These are phyloP conservation scores for Biscogniauxia marginata DNA, from an alignment of 2,329 filamentous ascomycete genomes.

Conservation along the genomic window DNA sequence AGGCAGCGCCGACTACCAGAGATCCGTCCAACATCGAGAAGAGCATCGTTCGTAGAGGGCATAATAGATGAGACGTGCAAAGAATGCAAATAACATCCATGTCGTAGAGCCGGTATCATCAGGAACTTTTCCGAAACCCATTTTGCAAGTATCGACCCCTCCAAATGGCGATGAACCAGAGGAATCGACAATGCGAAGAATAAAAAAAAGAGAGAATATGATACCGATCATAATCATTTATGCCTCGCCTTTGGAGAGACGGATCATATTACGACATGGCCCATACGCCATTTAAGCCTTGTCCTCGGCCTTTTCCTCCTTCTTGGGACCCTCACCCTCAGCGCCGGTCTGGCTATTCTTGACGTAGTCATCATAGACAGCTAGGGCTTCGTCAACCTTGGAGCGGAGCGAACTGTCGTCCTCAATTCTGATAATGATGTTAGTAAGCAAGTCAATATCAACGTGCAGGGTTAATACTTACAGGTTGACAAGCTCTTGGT, in stretches of 20 bases:
- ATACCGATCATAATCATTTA: constrained; percentile 4
- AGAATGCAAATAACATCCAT: constrained; percentile 33
- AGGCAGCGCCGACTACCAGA: constrained; percentile 10
- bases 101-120: constrained; percentile 26
- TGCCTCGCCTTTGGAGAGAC: not conserved
- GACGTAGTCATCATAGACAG: constrained; percentile 97
- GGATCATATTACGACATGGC: not conserved
- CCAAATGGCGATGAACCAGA: constrained; percentile 12
- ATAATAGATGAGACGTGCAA: constrained; percentile 16
- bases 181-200: constrained; percentile 15
- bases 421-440: constrained; percentile 65
- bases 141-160: constrained; percentile 23
- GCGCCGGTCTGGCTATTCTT: constrained; percentile 68
- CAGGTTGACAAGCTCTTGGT: constrained; percentile 89
- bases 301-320: constrained; percentile 53
- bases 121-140: constrained; percentile 34
- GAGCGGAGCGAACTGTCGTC: constrained; percentile 84
- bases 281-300: constrained; percentile 44
- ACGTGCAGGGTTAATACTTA: constrained; percentile 56
- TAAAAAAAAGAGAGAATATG: constrained; percentile 11
- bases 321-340: constrained; percentile 40
- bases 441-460: constrained; percentile 7
- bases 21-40: constrained; percentile 21
- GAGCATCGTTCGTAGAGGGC: constrained; percentile 18
- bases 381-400: constrained; percentile 97